phyloP scores from a whole-genome alignment of 2,329 filamentous ascomycete genomes.

The Apiospora sp. region DNA sequence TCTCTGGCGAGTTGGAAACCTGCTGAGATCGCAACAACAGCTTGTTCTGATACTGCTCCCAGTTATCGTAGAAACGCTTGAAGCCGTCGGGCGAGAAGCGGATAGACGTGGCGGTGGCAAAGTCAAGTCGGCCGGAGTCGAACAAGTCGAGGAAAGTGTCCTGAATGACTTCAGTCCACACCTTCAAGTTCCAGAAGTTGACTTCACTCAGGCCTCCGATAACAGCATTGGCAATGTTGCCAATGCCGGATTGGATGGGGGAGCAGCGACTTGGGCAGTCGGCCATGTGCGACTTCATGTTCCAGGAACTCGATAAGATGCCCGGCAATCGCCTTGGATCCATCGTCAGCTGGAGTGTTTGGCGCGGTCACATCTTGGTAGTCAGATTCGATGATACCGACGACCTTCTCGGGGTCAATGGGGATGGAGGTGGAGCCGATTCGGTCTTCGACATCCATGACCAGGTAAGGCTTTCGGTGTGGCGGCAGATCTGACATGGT shows the following conservation, averaged over 20 bases:
- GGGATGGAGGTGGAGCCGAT: conserved; percentile 86
- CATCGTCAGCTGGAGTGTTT: conserved; percentile 79
- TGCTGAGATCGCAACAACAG: conserved; percentile 87
- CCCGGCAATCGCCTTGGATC: conserved; percentile 74
- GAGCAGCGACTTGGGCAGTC: conserved; percentile 78
- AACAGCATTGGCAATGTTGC: conserved; percentile 93
- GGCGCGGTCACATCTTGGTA: conserved; percentile 79
- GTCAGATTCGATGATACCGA: conserved; percentile 85
- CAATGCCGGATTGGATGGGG: conserved; percentile 89
- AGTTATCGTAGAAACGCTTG: conserved; percentile 88
- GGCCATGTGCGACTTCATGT: conserved; percentile 81
- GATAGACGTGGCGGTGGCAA: conserved; percentile 88
- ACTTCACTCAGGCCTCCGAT: conserved; percentile 82
- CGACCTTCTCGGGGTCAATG: conserved; percentile 83
- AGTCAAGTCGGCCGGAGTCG: conserved; percentile 86
- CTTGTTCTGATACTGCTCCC: conserved; percentile 81
- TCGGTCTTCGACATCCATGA: conserved; percentile 85
- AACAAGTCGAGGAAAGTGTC: conserved; percentile 94
- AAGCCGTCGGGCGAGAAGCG: conserved; percentile 92
- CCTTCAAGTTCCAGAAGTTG: conserved; percentile 86
- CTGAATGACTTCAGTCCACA: conserved; percentile 94
- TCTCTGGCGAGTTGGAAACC: conserved; percentile 89
- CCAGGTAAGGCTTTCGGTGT: conserved; percentile 81
- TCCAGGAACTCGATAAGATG: conserved; percentile 86
- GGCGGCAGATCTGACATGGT: conserved; percentile 88